Evolutionary conservation across 352 stramenopile genomes (phyloP), one percentile per base, ranked within the genome.

Genomic region (Thraustochytrium sp.): DNA sequence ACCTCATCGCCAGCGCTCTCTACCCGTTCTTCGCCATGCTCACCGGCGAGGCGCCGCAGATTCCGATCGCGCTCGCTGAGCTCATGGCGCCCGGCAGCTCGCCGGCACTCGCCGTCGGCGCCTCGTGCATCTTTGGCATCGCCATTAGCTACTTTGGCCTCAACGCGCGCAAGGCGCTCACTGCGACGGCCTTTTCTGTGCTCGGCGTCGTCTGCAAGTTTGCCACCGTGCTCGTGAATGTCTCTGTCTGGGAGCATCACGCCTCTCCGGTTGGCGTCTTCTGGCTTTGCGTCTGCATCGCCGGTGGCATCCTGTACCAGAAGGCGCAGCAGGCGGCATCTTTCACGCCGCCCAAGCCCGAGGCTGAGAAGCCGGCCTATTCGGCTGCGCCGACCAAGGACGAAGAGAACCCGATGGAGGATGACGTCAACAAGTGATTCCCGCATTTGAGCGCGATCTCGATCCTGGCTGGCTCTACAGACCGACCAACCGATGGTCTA

Each of bases 121-220:
- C 40, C 31, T 54, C n/a, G 18, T 84, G 61, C 48, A 29, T 64
- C 51, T 61, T 84, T 46, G 76, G 76, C 37, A 76, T 84, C n/a
- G 62, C 40, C 46, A 84, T 84, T 49, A 80, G 59, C 61, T 84
- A 80, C 61, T 84, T 84, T 61, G 76, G 76, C 23, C 76, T 84
- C 29, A 84, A 84, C 76, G 62, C 76, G 2, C 76, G 76, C 36
- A 76, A 56, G 40, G 48, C 51, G 9, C 76, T 84, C 42, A 53
- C 44, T 2, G 76, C 76, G 21, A 84, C 76, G 18, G 76, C 76
- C 0, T 84, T 84, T 37, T 80, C 76, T 11, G 76, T 84, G 2
- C 59, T 84, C 4, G 76, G 76, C 36, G 76, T 64, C 29, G 76
- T 76, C 36, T 84, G 76, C 62, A 84, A 84, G 76, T 84, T 84